Evolutionary conservation across 768 basidiomycete species (phyloP).

Genomic region (Porpolomopsis calyptriformis): DNA sequence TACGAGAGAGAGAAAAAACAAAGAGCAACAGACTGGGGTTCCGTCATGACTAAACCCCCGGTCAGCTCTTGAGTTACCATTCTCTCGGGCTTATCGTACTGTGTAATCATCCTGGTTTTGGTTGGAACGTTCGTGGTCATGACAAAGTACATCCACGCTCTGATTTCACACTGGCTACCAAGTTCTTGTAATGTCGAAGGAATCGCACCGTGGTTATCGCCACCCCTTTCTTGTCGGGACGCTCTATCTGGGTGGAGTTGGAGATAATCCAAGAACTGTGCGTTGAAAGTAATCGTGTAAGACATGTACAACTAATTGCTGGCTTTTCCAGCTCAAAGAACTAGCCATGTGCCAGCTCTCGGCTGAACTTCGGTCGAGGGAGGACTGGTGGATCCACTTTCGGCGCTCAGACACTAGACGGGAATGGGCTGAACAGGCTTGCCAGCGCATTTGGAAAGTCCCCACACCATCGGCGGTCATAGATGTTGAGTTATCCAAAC

Average conservation of each 20-base stretch:
- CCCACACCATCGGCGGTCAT: slow-evolving; percentile 24
- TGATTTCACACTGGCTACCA: too few relatives aligned
- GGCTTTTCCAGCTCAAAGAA: slow-evolving; percentile 38
- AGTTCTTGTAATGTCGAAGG: slow-evolving; percentile 7
- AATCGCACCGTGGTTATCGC: slow-evolving; percentile 31
- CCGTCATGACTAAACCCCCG: too few relatives aligned
- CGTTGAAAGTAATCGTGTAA: slow-evolving; percentile 2
- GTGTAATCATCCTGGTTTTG: too few relatives aligned
- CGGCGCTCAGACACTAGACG: slow-evolving; percentile 17
- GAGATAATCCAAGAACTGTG: slow-evolving; percentile 40
- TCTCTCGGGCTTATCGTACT: too few relatives aligned
- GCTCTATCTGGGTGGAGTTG: slow-evolving; percentile 34
- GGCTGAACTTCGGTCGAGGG: slow-evolving; percentile 28
- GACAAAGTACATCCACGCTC: too few relatives aligned
- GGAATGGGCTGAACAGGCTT: slow-evolving; percentile 24
- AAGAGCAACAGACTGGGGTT: too few relatives aligned
- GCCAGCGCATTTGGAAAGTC: slow-evolving; percentile 22
- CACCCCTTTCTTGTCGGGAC: slow-evolving; percentile 41
- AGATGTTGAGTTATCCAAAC: slow-evolving; percentile 25
- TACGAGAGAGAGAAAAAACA: too few relatives aligned
- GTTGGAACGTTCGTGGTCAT: too few relatives aligned
- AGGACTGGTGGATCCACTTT: slow-evolving; percentile 32
- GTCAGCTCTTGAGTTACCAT: too few relatives aligned
- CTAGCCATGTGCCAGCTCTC: slow-evolving; percentile 41
- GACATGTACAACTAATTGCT: neutral